phyloP scores from a whole-genome alignment of 208 protist species.

The Leishmania arabica region DNA sequence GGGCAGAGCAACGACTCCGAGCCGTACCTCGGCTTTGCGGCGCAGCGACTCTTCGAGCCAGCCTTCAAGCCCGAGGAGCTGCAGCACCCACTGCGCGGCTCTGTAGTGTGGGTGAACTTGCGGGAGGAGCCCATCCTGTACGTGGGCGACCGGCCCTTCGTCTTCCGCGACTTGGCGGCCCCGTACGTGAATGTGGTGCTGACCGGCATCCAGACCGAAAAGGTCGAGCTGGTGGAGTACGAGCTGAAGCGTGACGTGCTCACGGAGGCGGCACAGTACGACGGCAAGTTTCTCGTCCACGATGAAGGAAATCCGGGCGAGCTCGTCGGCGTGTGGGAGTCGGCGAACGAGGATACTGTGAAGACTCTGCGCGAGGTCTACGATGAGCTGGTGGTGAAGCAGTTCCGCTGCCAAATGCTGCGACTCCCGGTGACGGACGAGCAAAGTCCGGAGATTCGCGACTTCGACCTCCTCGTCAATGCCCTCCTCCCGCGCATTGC shows the following conservation, averaged over 20 bases:
- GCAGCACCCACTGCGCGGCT: conserved; percentile 69
- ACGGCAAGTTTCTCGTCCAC: conserved; percentile 85
- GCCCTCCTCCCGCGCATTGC: conserved; percentile 74
- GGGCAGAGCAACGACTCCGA: conserved; percentile 81
- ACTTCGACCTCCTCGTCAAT: conserved; percentile 78
- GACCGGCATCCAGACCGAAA: conserved; percentile 82
- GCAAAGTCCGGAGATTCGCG: conserved; percentile 75
- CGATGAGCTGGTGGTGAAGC: conserved; percentile 56
- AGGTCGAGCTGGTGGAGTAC: conserved; percentile 83
- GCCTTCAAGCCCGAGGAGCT: conserved; percentile 68
- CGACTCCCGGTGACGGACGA: conserved; percentile 88
- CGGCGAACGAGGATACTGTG: conserved; percentile 66
- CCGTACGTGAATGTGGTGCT: conserved; percentile 92
- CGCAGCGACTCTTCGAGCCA: conserved; percentile 79
- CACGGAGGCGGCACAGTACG: conserved; percentile 73
- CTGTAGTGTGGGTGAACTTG: conserved; percentile 90
- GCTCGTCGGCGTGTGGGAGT: conserved; percentile 84
- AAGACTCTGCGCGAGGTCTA: conserved; percentile 86
- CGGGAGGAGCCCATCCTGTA: conserved; percentile 90
- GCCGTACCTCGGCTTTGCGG: conserved; percentile 76
- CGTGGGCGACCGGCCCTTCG: conserved; percentile 85
- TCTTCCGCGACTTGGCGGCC: conserved; percentile 82
- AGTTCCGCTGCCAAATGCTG: conserved; percentile 63
- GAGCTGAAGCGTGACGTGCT: conserved; percentile 78
- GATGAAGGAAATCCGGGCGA: conserved; percentile 87